Evolutionary conservation across 1,284 basidiomycete genomes (phyloP).

Genomic region (Ganoderma resinaceum): DNA sequence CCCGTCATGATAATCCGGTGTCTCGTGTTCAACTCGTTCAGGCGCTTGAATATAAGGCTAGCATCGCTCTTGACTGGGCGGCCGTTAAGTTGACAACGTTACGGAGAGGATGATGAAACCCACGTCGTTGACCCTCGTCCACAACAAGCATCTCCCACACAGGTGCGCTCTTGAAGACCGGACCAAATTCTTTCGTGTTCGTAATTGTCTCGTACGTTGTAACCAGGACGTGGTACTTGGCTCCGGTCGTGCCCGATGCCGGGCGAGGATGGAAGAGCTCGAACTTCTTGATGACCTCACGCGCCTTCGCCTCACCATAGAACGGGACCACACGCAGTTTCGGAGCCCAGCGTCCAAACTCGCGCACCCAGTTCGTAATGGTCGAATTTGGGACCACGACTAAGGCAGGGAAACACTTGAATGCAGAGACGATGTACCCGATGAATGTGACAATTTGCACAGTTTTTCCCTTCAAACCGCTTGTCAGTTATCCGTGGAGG

Average conservation of each 20-base stretch:
- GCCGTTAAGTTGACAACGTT: slow-evolving; percentile 1
- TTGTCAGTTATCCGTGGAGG: slow-evolving; percentile 6
- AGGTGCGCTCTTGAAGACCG: slow-evolving; percentile 81
- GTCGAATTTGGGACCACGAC: slow-evolving; percentile 96
- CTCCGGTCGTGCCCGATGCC: slow-evolving; percentile 50
- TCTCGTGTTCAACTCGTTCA: slow-evolving; percentile 80
- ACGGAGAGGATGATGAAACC: slow-evolving; percentile 40
- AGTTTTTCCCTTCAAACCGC: slow-evolving; percentile 78
- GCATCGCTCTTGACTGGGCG: slow-evolving; percentile 80
- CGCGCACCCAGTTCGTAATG: slow-evolving; percentile 86
- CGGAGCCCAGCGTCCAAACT: slow-evolving; percentile 94
- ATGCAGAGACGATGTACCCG: slow-evolving; percentile 72
- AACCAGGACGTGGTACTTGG: slow-evolving; percentile 85
- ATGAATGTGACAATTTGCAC: slow-evolving; percentile 92
- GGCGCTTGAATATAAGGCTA: slow-evolving; percentile 82
- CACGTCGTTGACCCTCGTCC: slow-evolving; percentile 92
- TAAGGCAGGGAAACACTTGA: slow-evolving; percentile 77
- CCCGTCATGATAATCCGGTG: slow-evolving; percentile 95
- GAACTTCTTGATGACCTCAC: slow-evolving; percentile 83
- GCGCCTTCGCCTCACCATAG: slow-evolving; percentile 79
- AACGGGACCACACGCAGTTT: slow-evolving; percentile 83
- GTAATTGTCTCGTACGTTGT: slow-evolving; percentile 89
- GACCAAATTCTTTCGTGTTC: slow-evolving; percentile 67
- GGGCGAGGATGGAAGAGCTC: slow-evolving; percentile 75
- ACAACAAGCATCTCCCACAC: slow-evolving; percentile 93